phyloP scores from a whole-genome alignment of 202 grass and related monocot species.

The Bolboschoenoplectus hybrid region DNA sequence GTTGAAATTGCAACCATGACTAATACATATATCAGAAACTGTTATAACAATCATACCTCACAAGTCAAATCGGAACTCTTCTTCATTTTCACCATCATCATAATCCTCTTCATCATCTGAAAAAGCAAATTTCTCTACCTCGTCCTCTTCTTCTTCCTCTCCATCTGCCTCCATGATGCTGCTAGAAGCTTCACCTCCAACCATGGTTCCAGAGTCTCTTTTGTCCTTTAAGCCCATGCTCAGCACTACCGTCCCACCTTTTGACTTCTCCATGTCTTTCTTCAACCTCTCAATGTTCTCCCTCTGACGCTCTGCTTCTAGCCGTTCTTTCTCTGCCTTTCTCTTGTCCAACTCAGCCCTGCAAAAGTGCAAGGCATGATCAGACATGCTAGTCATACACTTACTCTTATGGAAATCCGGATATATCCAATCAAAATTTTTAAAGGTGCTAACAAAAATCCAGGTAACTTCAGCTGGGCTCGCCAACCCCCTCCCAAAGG shows the following conservation, averaged over 20 bases:
- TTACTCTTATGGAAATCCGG: not conserved
- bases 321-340: slow-evolving; percentile 79
- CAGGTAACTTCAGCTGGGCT: not conserved
- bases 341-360: slow-evolving; percentile 97
- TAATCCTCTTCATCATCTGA: slow-evolving; percentile 71
- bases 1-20: not conserved
- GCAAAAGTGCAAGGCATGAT: slow-evolving; percentile 33
- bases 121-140: slow-evolving; percentile 54
- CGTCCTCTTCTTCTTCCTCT: slow-evolving; percentile 75
- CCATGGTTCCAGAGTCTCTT: slow-evolving; percentile 17
- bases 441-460: not conserved
- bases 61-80: slow-evolving; percentile 69
- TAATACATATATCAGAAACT: not conserved
- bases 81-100: slow-evolving; percentile 76
- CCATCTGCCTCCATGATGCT: slow-evolving; percentile 62
- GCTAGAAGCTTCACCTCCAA: slow-evolving; percentile 15
- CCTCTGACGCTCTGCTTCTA: slow-evolving; percentile 69
- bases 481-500: not conserved
- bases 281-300: slow-evolving; percentile 76
- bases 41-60: slow-evolving; percentile 37
- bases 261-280: slow-evolving; percentile 86
- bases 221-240: slow-evolving; percentile 82
- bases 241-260: slow-evolving; percentile 85
- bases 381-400: not conserved
- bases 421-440: not conserved